Evolutionary conservation across 805 yeast genomes (phyloP).

Genomic region (Candida cerambycidarum): DNA sequence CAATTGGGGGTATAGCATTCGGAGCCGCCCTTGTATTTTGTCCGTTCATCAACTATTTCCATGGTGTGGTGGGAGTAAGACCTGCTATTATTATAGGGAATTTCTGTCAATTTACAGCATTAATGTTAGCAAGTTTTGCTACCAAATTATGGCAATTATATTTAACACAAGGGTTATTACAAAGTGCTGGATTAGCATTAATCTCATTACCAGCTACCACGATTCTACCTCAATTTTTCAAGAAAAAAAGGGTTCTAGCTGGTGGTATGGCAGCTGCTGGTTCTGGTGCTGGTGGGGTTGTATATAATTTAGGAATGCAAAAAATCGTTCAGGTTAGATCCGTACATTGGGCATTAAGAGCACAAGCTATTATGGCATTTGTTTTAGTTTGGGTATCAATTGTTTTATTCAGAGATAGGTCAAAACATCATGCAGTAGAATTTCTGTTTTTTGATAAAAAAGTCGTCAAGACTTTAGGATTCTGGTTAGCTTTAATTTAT

Average conservation of each 20-base stretch:
- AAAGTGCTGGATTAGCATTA: slow-evolving; percentile 58
- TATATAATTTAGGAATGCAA: slow-evolving; percentile 50
- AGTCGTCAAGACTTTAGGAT: slow-evolving; percentile 40
- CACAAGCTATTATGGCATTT: slow-evolving; percentile 43
- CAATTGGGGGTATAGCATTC: slow-evolving; percentile 67
- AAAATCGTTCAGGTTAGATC: slow-evolving; percentile 34
- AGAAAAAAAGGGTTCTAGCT: slow-evolving; percentile 59
- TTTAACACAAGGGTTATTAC: slow-evolving; percentile 65
- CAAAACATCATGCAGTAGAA: slow-evolving; percentile 21
- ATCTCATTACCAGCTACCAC: slow-evolving; percentile 59
- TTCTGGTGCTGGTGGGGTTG: slow-evolving; percentile 53
- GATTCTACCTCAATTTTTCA: slow-evolving; percentile 69
- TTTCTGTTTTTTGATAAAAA: slow-evolving; percentile 37
- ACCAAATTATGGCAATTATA: slow-evolving; percentile 65
- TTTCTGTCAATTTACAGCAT: slow-evolving; percentile 50
- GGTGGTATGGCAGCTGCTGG: slow-evolving; percentile 50
- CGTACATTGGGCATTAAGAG: slow-evolving; percentile 51
- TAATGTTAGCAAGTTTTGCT: slow-evolving; percentile 56
- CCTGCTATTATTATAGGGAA: slow-evolving; percentile 48
- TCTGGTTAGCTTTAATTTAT: slow-evolving; percentile 35
- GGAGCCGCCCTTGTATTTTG: slow-evolving; percentile 54
- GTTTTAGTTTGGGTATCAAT: slow-evolving; percentile 25
- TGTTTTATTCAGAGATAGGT: slow-evolving; percentile 17
- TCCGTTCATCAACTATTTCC: slow-evolving; percentile 48
- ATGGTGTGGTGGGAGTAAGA: slow-evolving; percentile 45